A percentile compares a stretch with the other conserved stretches of the same genome.
phyloP scores from a whole-genome alignment of 352 stramenopile species.

The Globisporangium nagaii region DNA sequence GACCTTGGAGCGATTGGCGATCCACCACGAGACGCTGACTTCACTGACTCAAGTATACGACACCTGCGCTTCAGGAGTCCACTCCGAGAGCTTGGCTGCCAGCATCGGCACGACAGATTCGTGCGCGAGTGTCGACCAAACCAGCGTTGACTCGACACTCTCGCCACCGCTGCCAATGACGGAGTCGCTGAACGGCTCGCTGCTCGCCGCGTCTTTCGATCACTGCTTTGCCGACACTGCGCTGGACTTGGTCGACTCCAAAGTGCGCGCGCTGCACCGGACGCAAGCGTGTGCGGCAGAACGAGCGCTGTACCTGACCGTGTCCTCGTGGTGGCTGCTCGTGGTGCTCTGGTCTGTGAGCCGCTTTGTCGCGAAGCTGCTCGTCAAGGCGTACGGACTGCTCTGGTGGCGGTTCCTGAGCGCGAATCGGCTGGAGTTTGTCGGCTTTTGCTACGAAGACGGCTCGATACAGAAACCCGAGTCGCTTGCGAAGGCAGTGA shows the following conservation, averaged over 20 bases:
- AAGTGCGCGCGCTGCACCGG: slow-evolving; percentile 27
- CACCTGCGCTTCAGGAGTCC: background rate
- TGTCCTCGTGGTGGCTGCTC: slow-evolving; percentile 62
- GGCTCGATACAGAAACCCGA: slow-evolving; percentile 32
- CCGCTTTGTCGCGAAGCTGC: slow-evolving; percentile 39
- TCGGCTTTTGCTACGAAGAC: slow-evolving; percentile 50
- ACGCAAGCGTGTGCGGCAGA: slow-evolving; percentile 44
- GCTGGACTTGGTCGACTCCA: background rate
- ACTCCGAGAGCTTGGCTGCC: background rate
- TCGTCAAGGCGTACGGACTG: slow-evolving; percentile 34
- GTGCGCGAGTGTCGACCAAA: background rate
- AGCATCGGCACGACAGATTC: background rate
- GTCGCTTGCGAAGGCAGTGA: slow-evolving; percentile 28
- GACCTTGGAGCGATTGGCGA: background rate
- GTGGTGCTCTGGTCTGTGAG: slow-evolving; percentile 36
- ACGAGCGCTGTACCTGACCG: slow-evolving; percentile 49
- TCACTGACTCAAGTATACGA: slow-evolving; percentile 1
- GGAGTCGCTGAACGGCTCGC: background rate
- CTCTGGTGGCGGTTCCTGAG: slow-evolving; percentile 60
- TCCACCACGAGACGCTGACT: background rate
- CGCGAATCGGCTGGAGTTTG: slow-evolving; percentile 39
- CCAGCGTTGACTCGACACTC: background rate
- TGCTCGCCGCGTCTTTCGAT: background rate
- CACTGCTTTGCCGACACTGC: slow-evolving; percentile 1
- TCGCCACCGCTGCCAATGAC: background rate